A percentile compares a stretch with the other conserved stretches of the same genome.
Evolutionary conservation across 768 basidiomycete genomes (phyloP).

Genomic region (Leucosporidium yakuticum): DNA sequence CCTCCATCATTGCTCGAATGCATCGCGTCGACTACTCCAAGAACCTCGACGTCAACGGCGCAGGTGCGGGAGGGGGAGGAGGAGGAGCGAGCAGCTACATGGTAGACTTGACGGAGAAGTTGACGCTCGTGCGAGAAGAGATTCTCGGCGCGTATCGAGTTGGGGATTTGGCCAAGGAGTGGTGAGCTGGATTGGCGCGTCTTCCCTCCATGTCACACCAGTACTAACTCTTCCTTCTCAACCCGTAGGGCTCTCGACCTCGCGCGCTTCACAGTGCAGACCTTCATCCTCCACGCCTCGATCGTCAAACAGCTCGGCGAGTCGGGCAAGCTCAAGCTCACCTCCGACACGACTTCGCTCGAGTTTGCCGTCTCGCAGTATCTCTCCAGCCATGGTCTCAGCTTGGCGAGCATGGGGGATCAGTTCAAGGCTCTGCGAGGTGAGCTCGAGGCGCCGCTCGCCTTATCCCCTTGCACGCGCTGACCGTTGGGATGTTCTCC

Average conservation of each 20-base stretch:
- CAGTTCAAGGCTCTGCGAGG: slow-evolving; percentile 77
- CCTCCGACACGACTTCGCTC: slow-evolving; percentile 91
- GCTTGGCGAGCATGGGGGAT: slow-evolving; percentile 69
- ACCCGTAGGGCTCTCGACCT: slow-evolving; percentile 56
- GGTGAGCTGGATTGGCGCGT: slow-evolving; percentile 56
- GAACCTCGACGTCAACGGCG: slow-evolving; percentile 55
- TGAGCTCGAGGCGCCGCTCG: neutral
- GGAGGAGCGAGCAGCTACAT: slow-evolving; percentile 69
- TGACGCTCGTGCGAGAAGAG: slow-evolving; percentile 72
- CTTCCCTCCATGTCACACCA: slow-evolving; percentile 9
- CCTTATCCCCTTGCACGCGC: neutral
- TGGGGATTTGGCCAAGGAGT: slow-evolving; percentile 64
- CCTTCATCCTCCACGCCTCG: slow-evolving; percentile 88
- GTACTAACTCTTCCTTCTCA: slow-evolving; percentile 23
- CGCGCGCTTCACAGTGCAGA: slow-evolving; percentile 70
- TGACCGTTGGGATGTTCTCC: slow-evolving; percentile 6
- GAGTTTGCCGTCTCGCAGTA: slow-evolving; percentile 87
- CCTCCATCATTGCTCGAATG: slow-evolving; percentile 69
- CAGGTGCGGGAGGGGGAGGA: slow-evolving; percentile 49
- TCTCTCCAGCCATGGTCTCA: slow-evolving; percentile 46
- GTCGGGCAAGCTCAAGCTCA: slow-evolving; percentile 85
- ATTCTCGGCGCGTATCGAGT: slow-evolving; percentile 64
- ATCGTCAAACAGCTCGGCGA: slow-evolving; percentile 87
- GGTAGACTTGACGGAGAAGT: slow-evolving; percentile 83
- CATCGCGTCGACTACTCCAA: slow-evolving; percentile 80